Percentiles rank a stretch among this genome's conserved stretches.
These are phyloP conservation scores for Candida piceae DNA, from an alignment of 805 yeast genomes.

Conservation along the genomic window DNA sequence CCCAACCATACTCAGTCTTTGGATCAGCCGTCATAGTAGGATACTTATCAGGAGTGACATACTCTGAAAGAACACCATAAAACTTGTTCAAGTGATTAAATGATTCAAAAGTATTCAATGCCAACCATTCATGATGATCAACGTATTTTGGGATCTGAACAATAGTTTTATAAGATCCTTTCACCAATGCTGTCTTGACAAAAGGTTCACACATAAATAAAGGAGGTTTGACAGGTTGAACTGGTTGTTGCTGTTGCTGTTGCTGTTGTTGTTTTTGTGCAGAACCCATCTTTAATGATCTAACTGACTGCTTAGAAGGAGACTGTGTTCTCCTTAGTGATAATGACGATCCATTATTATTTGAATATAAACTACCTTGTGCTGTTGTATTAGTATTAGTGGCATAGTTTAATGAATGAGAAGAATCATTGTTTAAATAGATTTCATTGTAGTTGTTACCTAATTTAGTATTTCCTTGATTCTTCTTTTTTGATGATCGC, in stretches of 20 bases:
- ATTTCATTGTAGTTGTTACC: conserved; percentile 23
- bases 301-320: conserved; percentile 40
- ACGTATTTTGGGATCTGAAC: conserved; percentile 94
- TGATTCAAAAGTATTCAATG: conserved; percentile 85
- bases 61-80: conserved; percentile 86
- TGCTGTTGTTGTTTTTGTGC: conserved; percentile 21
- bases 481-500: conserved; percentile 36
- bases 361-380: conserved; percentile 29
- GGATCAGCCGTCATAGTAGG: conserved; percentile 98
- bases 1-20: conserved; percentile 85
- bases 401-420: conserved; percentile 12
- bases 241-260: conserved; percentile 20
- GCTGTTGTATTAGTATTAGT: conserved; percentile 2
- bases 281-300: conserved; percentile 23
- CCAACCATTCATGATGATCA: conserved; percentile 93
- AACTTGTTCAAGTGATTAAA: conserved; percentile 82
- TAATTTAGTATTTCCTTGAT: conserved; percentile 20
- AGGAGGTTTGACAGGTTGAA: conserved; percentile 34
- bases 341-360: conserved; percentile 40
- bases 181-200: conserved; percentile 88
- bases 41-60: conserved; percentile 81
- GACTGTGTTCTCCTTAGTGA: conserved; percentile 44
- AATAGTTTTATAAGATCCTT: conserved; percentile 93
- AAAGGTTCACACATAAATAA: conserved; percentile 88
- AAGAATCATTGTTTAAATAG: conserved; percentile 20